A percentile compares a stretch with the other conserved stretches of the same genome.
Evolutionary conservation across 306 rosid species (phyloP).

Genomic region (Medicago arabica): DNA sequence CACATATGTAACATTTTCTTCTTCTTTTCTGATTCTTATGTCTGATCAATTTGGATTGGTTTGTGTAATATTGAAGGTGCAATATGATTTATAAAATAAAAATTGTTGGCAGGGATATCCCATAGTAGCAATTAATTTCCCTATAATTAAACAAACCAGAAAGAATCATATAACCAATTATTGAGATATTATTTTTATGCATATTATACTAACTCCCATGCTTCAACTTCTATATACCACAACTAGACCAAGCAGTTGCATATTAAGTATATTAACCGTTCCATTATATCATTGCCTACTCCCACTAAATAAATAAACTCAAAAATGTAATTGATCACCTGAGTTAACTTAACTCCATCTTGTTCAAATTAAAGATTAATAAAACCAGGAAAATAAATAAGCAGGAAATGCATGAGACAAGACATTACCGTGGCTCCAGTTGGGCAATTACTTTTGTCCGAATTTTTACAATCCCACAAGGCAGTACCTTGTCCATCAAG

Average conservation of each 20-base stretch:
- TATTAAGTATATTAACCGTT: slow-evolving; percentile 7
- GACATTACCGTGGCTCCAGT: slow-evolving; percentile 55
- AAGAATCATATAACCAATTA: no score
- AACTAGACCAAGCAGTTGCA: slow-evolving; percentile 3
- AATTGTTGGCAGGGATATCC: no score
- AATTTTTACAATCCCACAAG: slow-evolving; percentile 61
- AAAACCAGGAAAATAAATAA: background rate
- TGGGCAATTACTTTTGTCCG: slow-evolving; percentile 49
- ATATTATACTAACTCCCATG: no score
- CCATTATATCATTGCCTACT: slow-evolving; percentile 1
- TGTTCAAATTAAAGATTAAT: background rate
- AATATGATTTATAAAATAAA: no score
- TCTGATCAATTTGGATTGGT: no score
- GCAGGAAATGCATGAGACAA: background rate
- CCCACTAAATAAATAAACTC: background rate
- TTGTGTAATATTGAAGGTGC: no score
- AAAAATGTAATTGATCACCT: slow-evolving; percentile 9
- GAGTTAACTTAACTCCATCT: slow-evolving; percentile 2
- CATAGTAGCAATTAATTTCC: no score
- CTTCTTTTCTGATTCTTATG: no score
- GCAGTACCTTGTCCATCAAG: slow-evolving; percentile 59
- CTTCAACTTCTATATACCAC: no score
- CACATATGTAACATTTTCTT: no score
- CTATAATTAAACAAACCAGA: no score
- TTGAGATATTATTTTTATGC: no score